Base-by-base conservation (phyloP, 140 eudicot genomes). In the Anethum foeniculum region DNA sequence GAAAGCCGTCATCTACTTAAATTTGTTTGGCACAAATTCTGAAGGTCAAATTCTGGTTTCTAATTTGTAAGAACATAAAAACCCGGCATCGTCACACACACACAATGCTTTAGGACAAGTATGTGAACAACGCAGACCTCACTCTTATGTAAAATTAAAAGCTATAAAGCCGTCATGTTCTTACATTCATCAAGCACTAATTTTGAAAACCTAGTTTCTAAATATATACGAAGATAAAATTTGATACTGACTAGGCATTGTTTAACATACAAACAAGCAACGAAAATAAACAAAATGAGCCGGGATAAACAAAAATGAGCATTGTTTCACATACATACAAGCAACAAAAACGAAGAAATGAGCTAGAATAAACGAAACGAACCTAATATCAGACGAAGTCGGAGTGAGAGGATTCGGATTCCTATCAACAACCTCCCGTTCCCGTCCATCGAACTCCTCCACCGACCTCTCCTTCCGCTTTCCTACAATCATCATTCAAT, bases 301-400 rank as follows among this genome's bases (percentile, higher is more conserved):
- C 5, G 5, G 18, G 30, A 21, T 7, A n/a, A 41, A 43, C 27
- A 1, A 47, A 9, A 47, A 43, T 36, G 78, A 79, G 90, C 98
- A 7, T 30, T 10, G 25, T 6, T 12, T 36, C 1, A 19, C 43
- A 19, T 10, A 32, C 14, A 69, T 46, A 69, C 11, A 34, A 14
- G 58, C 46, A 16, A 19, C 46, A 3, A 18, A 15, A 14, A 19
- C 15, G 18, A 19, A 39, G 16, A 71, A 72, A 38, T 21, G 28
- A 16, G 49, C 43, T 15, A 16, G 19, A 18, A 23, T 8, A n/a
- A 43, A n/a, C 15, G 0, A 47, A 47, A 44, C 28, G 76, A 79
- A 91, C 98, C 98, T 94, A 82, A 84, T 85, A 77, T 94, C 96
- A 10, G 94, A 80, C 5, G 93, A 88, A 84, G 90, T 87, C 47